These are phyloP conservation scores for Saccharomyces hybrid DNA, from an alignment of 1,139 yeast species.

Conservation along the genomic window DNA sequence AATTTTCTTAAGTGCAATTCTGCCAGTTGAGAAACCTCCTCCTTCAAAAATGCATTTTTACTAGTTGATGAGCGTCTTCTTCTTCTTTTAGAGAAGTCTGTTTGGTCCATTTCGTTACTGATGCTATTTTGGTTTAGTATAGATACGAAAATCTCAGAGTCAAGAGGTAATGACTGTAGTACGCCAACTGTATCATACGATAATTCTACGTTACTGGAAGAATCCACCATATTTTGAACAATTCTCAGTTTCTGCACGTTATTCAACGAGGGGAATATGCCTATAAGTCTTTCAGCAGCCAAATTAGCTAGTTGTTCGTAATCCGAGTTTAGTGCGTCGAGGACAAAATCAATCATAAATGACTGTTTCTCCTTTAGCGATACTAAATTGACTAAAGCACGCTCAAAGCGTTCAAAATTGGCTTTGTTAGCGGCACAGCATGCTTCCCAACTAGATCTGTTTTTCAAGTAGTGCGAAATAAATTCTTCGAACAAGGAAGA, in stretches of 20 bases:
- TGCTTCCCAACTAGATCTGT: conserved; percentile 40
- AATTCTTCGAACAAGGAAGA: conserved; percentile 37
- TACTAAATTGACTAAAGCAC: conserved; percentile 47
- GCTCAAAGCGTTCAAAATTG: conserved; percentile 47
- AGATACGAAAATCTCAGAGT: conserved; percentile 41
- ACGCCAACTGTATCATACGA: conserved; percentile 50
- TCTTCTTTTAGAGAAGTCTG: conserved; percentile 59
- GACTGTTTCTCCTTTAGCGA: conserved; percentile 50
- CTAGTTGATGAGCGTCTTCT: conserved; percentile 68
- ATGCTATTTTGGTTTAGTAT: conserved; percentile 45
- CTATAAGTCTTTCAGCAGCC: conserved; percentile 46
- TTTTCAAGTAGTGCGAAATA: conserved; percentile 35
- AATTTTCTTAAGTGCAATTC: conserved; percentile 70
- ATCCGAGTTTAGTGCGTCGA: conserved; percentile 44
- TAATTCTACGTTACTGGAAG: conserved; percentile 38
- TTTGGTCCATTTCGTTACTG: conserved; percentile 31
- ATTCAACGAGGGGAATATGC: conserved; percentile 50
- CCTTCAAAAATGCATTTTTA: conserved; percentile 65
- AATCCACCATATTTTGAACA: conserved; percentile 54
- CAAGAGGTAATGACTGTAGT: conserved; percentile 43
- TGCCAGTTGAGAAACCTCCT: conserved; percentile 65
- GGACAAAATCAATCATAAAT: conserved; percentile 55
- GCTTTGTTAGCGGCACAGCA: conserved; percentile 44
- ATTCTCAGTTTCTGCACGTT: conserved; percentile 51
- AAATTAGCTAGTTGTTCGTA: conserved; percentile 44